phyloP scores from a whole-genome alignment of 805 yeast species.

The Starmera dryadoides region DNA sequence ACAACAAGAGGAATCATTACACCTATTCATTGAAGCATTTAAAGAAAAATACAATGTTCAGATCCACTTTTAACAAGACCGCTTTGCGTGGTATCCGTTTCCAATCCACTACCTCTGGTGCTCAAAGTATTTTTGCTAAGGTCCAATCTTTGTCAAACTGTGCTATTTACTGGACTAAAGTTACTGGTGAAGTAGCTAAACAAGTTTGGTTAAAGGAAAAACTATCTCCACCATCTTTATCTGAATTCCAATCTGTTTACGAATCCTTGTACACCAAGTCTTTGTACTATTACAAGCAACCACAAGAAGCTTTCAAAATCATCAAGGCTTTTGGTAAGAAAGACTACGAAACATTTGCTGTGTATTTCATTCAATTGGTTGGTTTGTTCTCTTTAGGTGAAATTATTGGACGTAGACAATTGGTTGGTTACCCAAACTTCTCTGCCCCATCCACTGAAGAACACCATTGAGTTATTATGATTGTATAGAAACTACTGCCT shows the following conservation, averaged over 20 bases:
- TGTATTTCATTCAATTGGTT: constrained; percentile 73
- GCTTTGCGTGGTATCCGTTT: constrained; percentile 24
- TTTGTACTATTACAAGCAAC: constrained; percentile 43
- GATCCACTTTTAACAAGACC: constrained; percentile 17
- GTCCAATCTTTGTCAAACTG: constrained; percentile 28
- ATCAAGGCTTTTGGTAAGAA: constrained; percentile 45
- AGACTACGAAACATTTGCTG: constrained; percentile 57
- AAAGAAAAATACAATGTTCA: constrained; percentile 14
- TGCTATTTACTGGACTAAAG: constrained; percentile 74
- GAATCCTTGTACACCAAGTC: constrained; percentile 40
- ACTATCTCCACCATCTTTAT: constrained; percentile 79
- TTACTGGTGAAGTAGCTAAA: constrained; percentile 41
- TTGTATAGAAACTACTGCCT: background rate
- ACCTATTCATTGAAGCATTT: background rate
- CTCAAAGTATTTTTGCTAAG: constrained; percentile 24
- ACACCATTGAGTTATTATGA: background rate
- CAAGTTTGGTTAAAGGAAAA: constrained; percentile 86
- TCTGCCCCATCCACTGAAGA: too few species aligned
- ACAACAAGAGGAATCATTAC: background rate
- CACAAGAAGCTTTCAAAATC: constrained; percentile 45
- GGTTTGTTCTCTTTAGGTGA: constrained; percentile 95
- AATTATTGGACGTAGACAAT: constrained; percentile 89
- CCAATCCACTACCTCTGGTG: constrained; percentile 27
- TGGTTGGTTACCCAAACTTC: constrained; percentile 71
- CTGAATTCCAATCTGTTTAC: constrained; percentile 74